These are phyloP conservation scores for Leishmania aethiopica DNA, from an alignment of 208 protist genomes.

Conservation along the genomic window DNA sequence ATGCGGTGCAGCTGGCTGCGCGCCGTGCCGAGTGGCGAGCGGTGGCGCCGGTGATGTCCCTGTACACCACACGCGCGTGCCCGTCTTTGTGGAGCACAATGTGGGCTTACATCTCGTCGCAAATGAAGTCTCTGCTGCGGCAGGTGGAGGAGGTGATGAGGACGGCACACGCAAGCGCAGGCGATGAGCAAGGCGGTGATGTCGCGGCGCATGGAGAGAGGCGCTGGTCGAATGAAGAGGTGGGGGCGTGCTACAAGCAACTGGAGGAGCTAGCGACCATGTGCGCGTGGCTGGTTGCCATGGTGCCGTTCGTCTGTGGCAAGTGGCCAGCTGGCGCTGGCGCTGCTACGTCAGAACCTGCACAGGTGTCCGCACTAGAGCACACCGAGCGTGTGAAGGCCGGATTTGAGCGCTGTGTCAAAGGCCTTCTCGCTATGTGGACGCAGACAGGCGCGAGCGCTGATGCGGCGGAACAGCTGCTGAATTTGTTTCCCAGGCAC, in stretches of 20 bases:
- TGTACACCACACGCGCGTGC: neutral
- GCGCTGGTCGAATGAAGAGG: neutral
- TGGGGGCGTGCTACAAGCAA: neutral
- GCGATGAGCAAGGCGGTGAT: neutral
- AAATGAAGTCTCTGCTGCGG: conserved; percentile 13
- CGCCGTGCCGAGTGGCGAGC: conserved; percentile 16
- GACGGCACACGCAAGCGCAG: neutral
- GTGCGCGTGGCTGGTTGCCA: conserved; percentile 25
- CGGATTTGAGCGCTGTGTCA: conserved; percentile 19
- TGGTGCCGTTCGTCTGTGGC: neutral
- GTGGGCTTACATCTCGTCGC: conserved; percentile 2
- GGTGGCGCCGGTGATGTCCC: conserved; percentile 10
- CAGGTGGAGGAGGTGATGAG: conserved; percentile 1
- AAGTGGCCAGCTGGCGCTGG: neutral
- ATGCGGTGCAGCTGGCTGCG: neutral
- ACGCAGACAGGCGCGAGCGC: conserved; percentile 11
- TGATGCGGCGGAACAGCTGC: conserved; percentile 10
- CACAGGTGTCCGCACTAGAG: neutral
- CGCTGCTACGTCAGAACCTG: neutral
- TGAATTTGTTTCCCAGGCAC: neutral
- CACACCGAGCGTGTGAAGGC: neutral
- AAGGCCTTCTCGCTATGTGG: conserved; percentile 18
- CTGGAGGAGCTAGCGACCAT: conserved; percentile 18
- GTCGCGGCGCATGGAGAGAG: too few species aligned
- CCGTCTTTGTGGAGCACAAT: conserved; percentile 14